These are phyloP conservation scores for Albugo candida DNA, from an alignment of 352 stramenopile genomes.

Conservation along the genomic window DNA sequence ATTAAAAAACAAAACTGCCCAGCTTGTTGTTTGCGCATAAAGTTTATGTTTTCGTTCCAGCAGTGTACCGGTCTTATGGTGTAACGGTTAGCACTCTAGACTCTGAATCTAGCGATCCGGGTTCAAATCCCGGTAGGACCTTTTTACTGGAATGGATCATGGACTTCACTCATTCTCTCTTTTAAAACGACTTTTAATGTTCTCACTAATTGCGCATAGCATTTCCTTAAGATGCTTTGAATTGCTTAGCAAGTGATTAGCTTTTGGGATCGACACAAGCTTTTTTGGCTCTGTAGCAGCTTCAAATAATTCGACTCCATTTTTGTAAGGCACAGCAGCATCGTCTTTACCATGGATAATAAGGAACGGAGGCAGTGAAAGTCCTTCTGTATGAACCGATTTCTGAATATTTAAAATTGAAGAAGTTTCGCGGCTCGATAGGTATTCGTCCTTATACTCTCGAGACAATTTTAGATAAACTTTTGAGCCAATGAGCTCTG, in stretches of 20 bases:
- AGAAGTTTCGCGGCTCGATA: not conserved
- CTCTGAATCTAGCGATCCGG: constrained; percentile 71
- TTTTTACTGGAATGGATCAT: too few relatives aligned
- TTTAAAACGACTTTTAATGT: constrained; percentile 8
- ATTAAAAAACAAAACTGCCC: too few relatives aligned
- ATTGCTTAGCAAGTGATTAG: constrained; percentile 62
- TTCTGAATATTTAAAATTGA: too few relatives aligned
- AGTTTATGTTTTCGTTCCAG: too few relatives aligned
- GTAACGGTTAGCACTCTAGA: constrained; percentile 77
- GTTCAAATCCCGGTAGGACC: constrained; percentile 50
- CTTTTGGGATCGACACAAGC: constrained; percentile 27
- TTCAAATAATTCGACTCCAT: constrained; percentile 33
- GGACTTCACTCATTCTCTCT: too few relatives aligned
- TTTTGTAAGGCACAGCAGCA: constrained; percentile 26
- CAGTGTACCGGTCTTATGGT: constrained; percentile 19
- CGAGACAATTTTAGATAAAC: constrained; percentile 27
- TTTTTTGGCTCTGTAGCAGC: constrained; percentile 32
- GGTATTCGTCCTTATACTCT: constrained; percentile 32
- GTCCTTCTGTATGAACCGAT: not conserved
- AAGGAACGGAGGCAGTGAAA: constrained; percentile 18
- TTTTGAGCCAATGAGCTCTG: constrained; percentile 14
- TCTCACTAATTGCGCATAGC: constrained; percentile 20
- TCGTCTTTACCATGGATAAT: constrained; percentile 51
- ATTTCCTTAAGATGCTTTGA: constrained; percentile 55
- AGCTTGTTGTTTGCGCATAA: too few relatives aligned